Evolutionary conservation across 441 rosid species (phyloP), one percentile per base, ranked within the genome.

Genomic region (Macaranga tanarius): DNA sequence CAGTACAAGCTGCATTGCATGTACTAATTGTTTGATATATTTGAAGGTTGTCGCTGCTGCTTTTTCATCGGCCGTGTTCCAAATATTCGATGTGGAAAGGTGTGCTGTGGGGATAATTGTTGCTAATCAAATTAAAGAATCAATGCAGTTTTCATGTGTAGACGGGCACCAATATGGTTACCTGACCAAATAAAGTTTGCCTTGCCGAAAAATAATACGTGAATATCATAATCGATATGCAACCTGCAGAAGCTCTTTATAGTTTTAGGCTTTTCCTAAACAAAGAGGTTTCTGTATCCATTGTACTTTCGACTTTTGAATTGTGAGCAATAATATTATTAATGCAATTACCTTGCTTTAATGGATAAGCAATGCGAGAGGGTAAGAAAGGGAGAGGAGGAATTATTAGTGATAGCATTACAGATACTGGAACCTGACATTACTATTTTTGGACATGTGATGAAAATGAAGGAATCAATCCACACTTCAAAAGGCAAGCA

Each of bases 11-110:
- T n/a, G n/a, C n/a, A n/a, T 7, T 7, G 23, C 10, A 6, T 22
- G 16, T 28, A 16, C 64, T 58, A 42, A 69, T 52, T 28, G 34
- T 34, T 56, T 60, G 10, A n/a, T n/a, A 4, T 25, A 11, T 62
- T 65, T 60, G 68, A 51, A 74, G 84, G 84, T 22, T 78, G 81
- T 76, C 80, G 81, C 38, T 80, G 86, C 75, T 83, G 84, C 79
- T 71, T 9, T 23, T 78, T 78, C 62, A 23, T 58, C 4, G 74
- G 74, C 66, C 73, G 67, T 45, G 25, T 68, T 10, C 81, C 82
- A 7, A 16, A 13, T 40, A 17, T 76, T 19, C 74, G 61, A 8
- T 81, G 86, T 23, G 81, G 70, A 20, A 52, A 54, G 38, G 74
- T 16, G 4, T 76, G 86, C 52, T 79, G 79, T 16, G 42, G 28